Evolutionary conservation across 495 filamentous ascomycete genomes (phyloP).

Genomic region (Hapsidospora chrysogenum): DNA sequence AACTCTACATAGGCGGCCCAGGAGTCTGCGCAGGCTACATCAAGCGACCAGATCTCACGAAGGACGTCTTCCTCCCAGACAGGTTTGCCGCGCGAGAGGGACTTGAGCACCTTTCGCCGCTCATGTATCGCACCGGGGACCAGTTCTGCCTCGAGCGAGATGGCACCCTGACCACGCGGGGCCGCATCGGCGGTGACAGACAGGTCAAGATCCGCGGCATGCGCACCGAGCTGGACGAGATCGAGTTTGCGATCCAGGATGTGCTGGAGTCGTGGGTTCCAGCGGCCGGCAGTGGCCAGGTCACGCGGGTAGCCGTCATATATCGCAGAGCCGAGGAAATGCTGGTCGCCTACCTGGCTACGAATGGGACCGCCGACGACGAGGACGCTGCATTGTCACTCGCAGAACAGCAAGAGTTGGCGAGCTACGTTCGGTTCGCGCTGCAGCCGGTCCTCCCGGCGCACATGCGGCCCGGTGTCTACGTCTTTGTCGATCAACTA

Average conservation of each 20-base stretch:
- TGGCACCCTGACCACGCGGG: conserved; percentile 19
- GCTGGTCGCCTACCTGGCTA: conserved; percentile 20
- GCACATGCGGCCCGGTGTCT: conserved; percentile 27
- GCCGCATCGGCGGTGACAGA: conserved; percentile 26
- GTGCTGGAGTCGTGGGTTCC: not conserved
- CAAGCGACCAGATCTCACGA: conserved; percentile 7
- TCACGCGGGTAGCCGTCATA: conserved; percentile 16
- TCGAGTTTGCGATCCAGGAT: conserved; percentile 13
- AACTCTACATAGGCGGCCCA: conserved; percentile 21
- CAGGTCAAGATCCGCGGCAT: conserved; percentile 36
- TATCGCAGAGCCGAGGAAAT: conserved; percentile 8
- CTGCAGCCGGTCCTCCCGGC: conserved; percentile 18
- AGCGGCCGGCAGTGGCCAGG: conserved; percentile 9
- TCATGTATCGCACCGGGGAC: conserved; percentile 27
- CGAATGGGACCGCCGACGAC: not conserved
- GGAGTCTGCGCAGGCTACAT: conserved; percentile 19
- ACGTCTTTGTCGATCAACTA: conserved; percentile 19
- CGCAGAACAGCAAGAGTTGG: not conserved
- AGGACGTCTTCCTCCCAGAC: conserved; percentile 18
- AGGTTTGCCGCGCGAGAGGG: conserved; percentile 7
- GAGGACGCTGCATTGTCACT: too few species aligned
- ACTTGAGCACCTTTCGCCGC: conserved; percentile 11
- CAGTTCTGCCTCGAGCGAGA: conserved; percentile 13
- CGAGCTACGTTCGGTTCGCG: not conserved
- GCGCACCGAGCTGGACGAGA: conserved; percentile 33